Conservation (phyloP, 108 stramenopile genomes). For the Nannochloropsis salina region DNA sequence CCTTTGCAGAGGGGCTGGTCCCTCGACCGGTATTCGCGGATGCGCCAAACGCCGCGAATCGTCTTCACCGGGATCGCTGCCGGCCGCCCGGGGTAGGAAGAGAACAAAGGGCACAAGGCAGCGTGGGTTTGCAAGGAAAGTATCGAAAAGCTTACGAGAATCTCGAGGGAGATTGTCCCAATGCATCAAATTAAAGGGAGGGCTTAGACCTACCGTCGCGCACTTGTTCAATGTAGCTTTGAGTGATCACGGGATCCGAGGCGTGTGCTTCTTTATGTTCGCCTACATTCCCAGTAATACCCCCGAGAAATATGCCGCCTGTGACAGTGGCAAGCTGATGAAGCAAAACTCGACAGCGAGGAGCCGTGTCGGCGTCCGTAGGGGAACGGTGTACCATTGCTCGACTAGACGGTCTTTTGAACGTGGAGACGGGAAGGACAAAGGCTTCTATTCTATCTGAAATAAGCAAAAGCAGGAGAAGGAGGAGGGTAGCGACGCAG, state of each 20-base stretch:
- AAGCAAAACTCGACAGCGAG: no score
- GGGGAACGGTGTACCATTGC: no score
- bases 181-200: background rate
- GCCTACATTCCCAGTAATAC: background rate
- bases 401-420: background rate
- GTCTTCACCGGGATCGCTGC: background rate
- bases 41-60: conserved; percentile 1
- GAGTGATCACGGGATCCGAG: background rate
- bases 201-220: background rate
- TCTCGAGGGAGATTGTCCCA: background rate
- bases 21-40: background rate
- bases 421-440: background rate
- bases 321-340: background rate
- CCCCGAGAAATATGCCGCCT: background rate
- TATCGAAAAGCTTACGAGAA: background rate
- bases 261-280: background rate
- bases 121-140: background rate
- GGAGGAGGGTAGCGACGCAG: background rate
- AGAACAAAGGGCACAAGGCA: background rate
- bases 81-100: background rate
- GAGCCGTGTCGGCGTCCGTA: no score
- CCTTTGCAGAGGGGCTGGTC: background rate
- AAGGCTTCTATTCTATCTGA: background rate
- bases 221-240: background rate
- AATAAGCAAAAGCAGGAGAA: background rate